Base-by-base conservation (phyloP, 345 rosid genomes). In the Capsella bursapastoris region DNA sequence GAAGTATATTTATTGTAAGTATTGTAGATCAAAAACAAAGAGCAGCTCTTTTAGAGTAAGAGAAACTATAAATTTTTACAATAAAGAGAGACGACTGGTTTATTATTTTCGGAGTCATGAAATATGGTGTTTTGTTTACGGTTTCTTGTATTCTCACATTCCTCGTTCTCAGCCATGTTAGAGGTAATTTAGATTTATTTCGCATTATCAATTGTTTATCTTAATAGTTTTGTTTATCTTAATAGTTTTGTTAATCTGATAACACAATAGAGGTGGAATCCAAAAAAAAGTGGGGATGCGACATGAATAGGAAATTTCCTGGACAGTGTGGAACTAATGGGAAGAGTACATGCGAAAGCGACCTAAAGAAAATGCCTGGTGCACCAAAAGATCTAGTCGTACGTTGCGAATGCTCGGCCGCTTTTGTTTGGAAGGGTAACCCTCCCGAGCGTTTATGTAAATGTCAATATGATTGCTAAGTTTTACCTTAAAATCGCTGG, bases 191-290 rank as follows among this genome's bases (percentile, higher is more conserved):
- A 14, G 6, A 15, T 57, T 57, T 35, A 15, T 28, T 55, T 13
- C 4, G 7, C 13, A 35, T 34, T 35, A 58, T 58, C 44, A 58
- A 16, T 3, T 32, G 1, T 32, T n/a, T 57, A 35, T 58, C 3
- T 7, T 16, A 58, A 15, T 35, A 32, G 31, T 29, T 29, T 51
- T 27, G 4, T 28, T n/a, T 57, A 35, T 58, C 3, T 7, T 16
- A 58, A 15, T 35, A 32, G 31, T 29, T 29, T 51, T 27, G 4
- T 28, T 22, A 13, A 28, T 12, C 10, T 15, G 22, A 35, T 11
- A 58, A 58, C 44, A 35, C 14, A 58, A 58, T 5, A 58, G 63
- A 35, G n/a, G 63, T 58, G 44, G 63, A 59, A 59, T 56, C 60
- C 60, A 56, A 12, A 28, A 28, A 6, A 28, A 55, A 29, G 0